Base-by-base conservation (phyloP, 2,329 filamentous ascomycete species). In the Mycocentrospora acerina region DNA sequence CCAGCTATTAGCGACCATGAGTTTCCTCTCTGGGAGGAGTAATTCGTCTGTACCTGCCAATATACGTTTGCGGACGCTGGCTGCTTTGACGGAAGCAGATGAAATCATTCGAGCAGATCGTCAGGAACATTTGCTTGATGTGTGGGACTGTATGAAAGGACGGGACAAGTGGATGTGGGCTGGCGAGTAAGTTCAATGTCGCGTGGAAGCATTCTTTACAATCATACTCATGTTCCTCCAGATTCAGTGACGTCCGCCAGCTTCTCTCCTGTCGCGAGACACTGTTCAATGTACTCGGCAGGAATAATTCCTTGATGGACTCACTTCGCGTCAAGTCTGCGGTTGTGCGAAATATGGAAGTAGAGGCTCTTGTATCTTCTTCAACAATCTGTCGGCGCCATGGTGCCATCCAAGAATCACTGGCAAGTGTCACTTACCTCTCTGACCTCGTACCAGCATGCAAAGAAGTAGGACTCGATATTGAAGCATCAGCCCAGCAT, bases 361-460 rank as follows among this genome's bases (percentile, higher is more conserved):
- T 90, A 3, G 80, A 86, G 45, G 81, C 83, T n/a, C 80, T 94
- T 55, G 73, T 95, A 3, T 74, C 85, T 29, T 85, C 88, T 6
- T 86, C 91, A 1, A 74, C 77, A 4, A 79, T 95, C 16, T 88
- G 87, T 53, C 81, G 90, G 30, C 85, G 83, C 48, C 90, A 96
- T 55, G 83, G 85, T 44, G 85, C 86, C 4, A 79, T 86, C 2
- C 90, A 97, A 60, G 90, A 95, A 55, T 91, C 90, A 1, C 70
- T 98, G 17, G 90, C 90, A 48, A 81, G 90, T 10, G 86, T 90
- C 10, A 93, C 90, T 2, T 83, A 85, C 17, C 75, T 98, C n/a
- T 86, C 82, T 10, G 82, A 88, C 38, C 76, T 97, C 17, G 80
- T 90, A n/a, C 63, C 74, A 5, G 73, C 82, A 3, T 93, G 87